Conservation (phyloP, 306 rosid genomes). For the Senna siamea region DNA sequence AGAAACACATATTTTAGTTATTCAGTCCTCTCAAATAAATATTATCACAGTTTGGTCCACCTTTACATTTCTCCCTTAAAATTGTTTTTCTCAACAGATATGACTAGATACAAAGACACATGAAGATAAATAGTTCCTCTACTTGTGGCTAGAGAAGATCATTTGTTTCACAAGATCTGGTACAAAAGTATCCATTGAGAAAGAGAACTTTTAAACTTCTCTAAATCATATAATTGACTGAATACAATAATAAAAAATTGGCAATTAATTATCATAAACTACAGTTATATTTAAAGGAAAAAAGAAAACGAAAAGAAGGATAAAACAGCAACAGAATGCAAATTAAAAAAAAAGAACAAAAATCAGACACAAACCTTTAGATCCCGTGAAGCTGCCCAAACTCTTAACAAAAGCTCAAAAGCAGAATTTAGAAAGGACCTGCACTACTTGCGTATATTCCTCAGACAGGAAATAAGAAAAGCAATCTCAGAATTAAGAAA, state of each 20-base stretch:
- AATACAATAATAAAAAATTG: background rate
- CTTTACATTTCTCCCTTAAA: background rate
- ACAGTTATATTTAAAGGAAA: background rate
- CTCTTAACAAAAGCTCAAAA: constrained; percentile 91
- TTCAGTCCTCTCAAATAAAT: background rate
- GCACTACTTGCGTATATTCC: constrained; percentile 50
- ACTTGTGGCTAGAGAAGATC: background rate
- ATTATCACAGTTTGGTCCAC: background rate
- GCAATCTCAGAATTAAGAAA: constrained; percentile 17
- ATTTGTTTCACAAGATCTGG: background rate
- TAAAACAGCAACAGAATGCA: background rate
- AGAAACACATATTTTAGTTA: background rate
- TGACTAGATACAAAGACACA: background rate
- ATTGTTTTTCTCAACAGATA: background rate
- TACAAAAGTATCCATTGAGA: background rate
- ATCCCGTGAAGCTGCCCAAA: constrained; percentile 95
- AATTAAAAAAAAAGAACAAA: constrained; percentile 10
- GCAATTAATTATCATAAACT: background rate
- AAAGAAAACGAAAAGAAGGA: background rate
- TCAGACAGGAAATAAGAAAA: constrained; percentile 45
- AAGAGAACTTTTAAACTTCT: background rate
- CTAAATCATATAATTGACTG: background rate
- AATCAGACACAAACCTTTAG: constrained; percentile 64
- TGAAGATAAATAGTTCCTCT: background rate
- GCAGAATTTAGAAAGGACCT: constrained; percentile 97